Percentiles rank a stretch among this genome's conserved stretches.
Conservation (phyloP, 1,284 basidiomycete genomes). For the Calocybe gambosa region DNA sequence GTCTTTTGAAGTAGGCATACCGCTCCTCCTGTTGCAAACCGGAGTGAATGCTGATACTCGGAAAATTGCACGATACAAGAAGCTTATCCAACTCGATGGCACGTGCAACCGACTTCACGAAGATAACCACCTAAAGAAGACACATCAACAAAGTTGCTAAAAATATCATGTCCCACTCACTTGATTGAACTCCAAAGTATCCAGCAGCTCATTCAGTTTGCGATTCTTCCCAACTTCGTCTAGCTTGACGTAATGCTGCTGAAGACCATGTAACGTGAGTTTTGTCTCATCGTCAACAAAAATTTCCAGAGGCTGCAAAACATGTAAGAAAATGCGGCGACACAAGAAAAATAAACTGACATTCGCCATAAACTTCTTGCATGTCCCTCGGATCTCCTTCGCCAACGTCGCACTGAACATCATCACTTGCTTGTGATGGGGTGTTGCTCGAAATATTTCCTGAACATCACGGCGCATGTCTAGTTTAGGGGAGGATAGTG, state of each 20-base stretch:
- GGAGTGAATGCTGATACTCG: conserved; percentile 96
- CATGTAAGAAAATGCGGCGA: background rate
- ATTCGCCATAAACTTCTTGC: conserved; percentile 99
- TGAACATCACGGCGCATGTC: conserved; percentile 99
- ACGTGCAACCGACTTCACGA: conserved; percentile 96
- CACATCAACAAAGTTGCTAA: conserved; percentile 1
- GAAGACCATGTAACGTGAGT: conserved; percentile 95
- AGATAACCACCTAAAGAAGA: conserved; percentile 84
- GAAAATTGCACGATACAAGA: conserved; percentile 97
- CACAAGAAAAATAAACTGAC: conserved; percentile 44
- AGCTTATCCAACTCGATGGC: conserved; percentile 97
- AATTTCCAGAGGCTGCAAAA: conserved; percentile 88
- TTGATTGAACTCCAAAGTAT: conserved; percentile 98
- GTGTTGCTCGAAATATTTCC: conserved; percentile 99
- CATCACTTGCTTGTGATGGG: conserved; percentile 99
- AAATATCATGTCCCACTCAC: conserved; percentile 33
- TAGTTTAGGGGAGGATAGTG: conserved; percentile 49
- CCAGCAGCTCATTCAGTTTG: conserved; percentile 95
- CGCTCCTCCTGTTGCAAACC: conserved; percentile 93
- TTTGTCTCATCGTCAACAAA: conserved; percentile 99
- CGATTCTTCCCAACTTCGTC: conserved; percentile 96
- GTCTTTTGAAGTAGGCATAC: conserved; percentile 38
- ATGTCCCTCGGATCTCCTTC: conserved; percentile 95
- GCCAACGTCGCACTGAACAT: conserved; percentile 99
- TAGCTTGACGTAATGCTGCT: conserved; percentile 97